Percentiles rank a stretch among this genome's conserved stretches.
phyloP scores from a whole-genome alignment of 2,329 filamentous ascomycete genomes.

The Lasiodiplodia hormozganensis region DNA sequence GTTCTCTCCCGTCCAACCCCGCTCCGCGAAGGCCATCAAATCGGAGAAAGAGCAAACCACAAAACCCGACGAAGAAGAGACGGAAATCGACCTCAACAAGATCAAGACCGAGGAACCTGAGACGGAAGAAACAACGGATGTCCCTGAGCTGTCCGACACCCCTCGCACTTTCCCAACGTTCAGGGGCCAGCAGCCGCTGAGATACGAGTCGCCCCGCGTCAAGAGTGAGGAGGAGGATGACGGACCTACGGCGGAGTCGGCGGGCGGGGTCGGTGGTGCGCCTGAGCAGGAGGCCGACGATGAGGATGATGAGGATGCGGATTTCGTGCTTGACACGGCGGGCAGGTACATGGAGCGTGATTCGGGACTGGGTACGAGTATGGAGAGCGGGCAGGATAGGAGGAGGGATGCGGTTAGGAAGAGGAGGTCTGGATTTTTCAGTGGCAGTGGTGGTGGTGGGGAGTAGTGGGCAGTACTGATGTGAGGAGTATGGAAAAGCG shows the following conservation, averaged over 20 bases:
- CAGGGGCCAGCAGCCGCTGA: constrained; percentile 51
- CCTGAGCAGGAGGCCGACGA: constrained; percentile 35
- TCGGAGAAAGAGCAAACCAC: constrained; percentile 27
- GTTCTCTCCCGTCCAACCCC: constrained; percentile 33
- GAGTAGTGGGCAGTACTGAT: not conserved
- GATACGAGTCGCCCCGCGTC: constrained; percentile 38
- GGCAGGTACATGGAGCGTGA: constrained; percentile 40
- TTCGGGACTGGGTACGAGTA: constrained; percentile 57
- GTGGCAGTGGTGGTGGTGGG: not conserved
- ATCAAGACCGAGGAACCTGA: constrained; percentile 35
- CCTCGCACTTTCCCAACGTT: constrained; percentile 57
- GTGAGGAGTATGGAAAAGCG: not conserved
- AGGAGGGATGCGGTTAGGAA: constrained; percentile 33
- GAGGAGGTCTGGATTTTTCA: constrained; percentile 31
- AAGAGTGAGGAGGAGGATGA: constrained; percentile 44
- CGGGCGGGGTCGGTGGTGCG: not conserved
- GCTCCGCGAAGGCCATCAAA: constrained; percentile 28
- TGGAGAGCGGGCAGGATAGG: constrained; percentile 49
- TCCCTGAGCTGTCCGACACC: constrained; percentile 52
- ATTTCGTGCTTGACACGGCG: constrained; percentile 50
- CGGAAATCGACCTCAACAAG: constrained; percentile 9
- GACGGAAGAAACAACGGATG: constrained; percentile 32
- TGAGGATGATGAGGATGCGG: constrained; percentile 52
- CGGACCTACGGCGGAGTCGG: constrained; percentile 1
- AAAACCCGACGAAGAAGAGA: constrained; percentile 35